These are phyloP conservation scores for Capsaspora owczarzaki DNA, from an alignment of 78 protist species.

Conservation along the genomic window DNA sequence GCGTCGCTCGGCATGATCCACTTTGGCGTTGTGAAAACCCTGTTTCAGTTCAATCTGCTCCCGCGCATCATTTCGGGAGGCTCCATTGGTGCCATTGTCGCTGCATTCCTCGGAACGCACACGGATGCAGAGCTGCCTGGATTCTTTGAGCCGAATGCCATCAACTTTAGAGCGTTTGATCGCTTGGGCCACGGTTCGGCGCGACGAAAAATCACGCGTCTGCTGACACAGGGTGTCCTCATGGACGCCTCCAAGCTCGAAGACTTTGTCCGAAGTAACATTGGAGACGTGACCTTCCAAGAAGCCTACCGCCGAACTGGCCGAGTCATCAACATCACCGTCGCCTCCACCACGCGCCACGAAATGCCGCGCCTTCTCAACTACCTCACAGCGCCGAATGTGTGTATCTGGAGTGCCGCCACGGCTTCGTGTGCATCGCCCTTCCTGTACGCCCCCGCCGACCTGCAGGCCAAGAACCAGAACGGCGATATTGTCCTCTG, in stretches of 20 bases:
- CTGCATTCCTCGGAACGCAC: conserved; percentile 16
- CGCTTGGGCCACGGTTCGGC: conserved; percentile 10
- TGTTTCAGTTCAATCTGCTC: conserved; percentile 34
- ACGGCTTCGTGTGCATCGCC: conserved; percentile 47
- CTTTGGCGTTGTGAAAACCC: conserved; percentile 56
- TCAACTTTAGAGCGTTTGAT: conserved; percentile 2
- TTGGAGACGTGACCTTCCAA: conserved; percentile 54
- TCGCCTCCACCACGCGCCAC: not conserved
- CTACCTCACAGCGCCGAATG: conserved; percentile 49
- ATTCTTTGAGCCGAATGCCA: not conserved
- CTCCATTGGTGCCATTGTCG: conserved; percentile 44
- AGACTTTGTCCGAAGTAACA: conserved; percentile 24
- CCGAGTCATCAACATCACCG: conserved; percentile 63
- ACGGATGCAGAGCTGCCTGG: conserved; percentile 34
- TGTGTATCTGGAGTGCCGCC: conserved; percentile 61
- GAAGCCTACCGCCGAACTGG: conserved; percentile 66
- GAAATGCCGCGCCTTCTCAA: conserved; percentile 58
- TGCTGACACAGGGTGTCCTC: conserved; percentile 27
- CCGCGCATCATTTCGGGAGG: conserved; percentile 56
- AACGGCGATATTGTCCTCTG: not conserved
- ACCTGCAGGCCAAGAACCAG: not conserved
- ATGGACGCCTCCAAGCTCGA: conserved; percentile 48
- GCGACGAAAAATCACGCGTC: conserved; percentile 15
- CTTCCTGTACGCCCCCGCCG: conserved; percentile 35
- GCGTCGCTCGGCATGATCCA: conserved; percentile 46